Percentiles rank a stretch among this genome's conserved stretches.
phyloP scores from a whole-genome alignment of 495 filamentous ascomycete genomes.

The Daldinia childiae region DNA sequence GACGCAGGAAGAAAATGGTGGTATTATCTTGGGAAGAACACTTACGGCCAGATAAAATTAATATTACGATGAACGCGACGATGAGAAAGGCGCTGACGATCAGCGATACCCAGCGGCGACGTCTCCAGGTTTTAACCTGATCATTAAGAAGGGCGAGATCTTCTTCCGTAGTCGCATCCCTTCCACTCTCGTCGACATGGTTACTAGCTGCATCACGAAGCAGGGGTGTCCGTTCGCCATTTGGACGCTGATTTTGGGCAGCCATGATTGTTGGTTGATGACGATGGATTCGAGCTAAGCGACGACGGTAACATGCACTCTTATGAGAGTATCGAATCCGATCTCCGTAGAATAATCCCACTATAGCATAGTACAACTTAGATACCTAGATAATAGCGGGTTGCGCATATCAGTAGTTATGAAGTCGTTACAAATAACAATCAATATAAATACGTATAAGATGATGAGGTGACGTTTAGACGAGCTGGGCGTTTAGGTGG shows the following conservation, averaged over 20 bases:
- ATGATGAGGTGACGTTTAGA: conserved; percentile 22
- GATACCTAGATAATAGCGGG: conserved; percentile 13
- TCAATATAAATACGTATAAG: conserved; percentile 4
- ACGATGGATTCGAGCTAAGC: conserved; percentile 30
- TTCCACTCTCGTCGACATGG: conserved; percentile 15
- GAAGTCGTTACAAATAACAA: conserved; percentile 6
- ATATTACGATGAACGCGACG: conserved; percentile 41
- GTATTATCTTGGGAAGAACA: neutral
- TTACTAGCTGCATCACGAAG: conserved; percentile 19
- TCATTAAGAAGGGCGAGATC: conserved; percentile 16
- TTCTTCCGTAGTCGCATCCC: conserved; percentile 14
- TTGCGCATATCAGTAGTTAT: conserved; percentile 22
- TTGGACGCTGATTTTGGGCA: conserved; percentile 11
- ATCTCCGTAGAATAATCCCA: conserved; percentile 2
- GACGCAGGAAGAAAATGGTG: neutral
- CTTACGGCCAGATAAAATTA: conserved; percentile 46
- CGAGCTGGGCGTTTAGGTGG: conserved; percentile 6
- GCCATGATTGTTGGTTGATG: conserved; percentile 27
- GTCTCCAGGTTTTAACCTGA: conserved; percentile 38
- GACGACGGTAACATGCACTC: conserved; percentile 10
- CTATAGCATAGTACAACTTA: conserved; percentile 12
- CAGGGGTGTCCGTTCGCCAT: conserved; percentile 35
- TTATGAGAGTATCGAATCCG: neutral
- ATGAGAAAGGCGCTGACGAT: conserved; percentile 43
- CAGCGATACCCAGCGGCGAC: conserved; percentile 48